These are phyloP conservation scores for Dendryphion nanum DNA, from an alignment of 2,329 filamentous ascomycete genomes.

Conservation along the genomic window DNA sequence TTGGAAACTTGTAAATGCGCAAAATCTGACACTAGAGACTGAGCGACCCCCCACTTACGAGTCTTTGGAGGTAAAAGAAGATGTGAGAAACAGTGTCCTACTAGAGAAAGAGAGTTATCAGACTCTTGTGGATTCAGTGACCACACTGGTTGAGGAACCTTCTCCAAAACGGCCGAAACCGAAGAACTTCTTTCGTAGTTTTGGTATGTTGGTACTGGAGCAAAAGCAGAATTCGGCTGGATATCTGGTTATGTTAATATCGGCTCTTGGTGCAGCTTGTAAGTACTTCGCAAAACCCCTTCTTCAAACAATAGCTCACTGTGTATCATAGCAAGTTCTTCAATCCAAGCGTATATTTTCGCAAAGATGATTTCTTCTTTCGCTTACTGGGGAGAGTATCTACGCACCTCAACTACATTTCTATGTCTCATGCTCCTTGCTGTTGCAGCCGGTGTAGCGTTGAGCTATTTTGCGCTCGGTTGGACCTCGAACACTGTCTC, in stretches of 20 bases:
- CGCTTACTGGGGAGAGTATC: slow-evolving; percentile 4
- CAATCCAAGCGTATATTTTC: slow-evolving; percentile 5
- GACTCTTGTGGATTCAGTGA: neutral
- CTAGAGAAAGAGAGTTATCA: neutral
- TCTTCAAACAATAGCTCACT: neutral
- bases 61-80: neutral
- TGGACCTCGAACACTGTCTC: slow-evolving; percentile 41
- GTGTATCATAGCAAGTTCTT: slow-evolving; percentile 1
- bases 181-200: slow-evolving; percentile 3
- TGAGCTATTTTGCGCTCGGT: slow-evolving; percentile 45
- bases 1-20: slow-evolving; percentile 58
- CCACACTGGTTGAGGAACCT: neutral
- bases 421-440: slow-evolving; percentile 49
- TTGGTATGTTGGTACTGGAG: slow-evolving; percentile 14
- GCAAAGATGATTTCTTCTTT: slow-evolving; percentile 4
- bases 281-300: slow-evolving; percentile 2
- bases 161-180: neutral
- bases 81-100: neutral
- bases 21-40: slow-evolving; percentile 4
- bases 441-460: slow-evolving; percentile 42
- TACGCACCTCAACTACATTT: slow-evolving; percentile 3
- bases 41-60: neutral
- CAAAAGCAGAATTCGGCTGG: slow-evolving; percentile 15
- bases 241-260: slow-evolving; percentile 15
- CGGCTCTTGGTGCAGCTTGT: slow-evolving; percentile 21